Evolutionary conservation across 2,329 filamentous ascomycete genomes (phyloP), one percentile per base, ranked within the genome.

Genomic region (Orbilia oligospora): DNA sequence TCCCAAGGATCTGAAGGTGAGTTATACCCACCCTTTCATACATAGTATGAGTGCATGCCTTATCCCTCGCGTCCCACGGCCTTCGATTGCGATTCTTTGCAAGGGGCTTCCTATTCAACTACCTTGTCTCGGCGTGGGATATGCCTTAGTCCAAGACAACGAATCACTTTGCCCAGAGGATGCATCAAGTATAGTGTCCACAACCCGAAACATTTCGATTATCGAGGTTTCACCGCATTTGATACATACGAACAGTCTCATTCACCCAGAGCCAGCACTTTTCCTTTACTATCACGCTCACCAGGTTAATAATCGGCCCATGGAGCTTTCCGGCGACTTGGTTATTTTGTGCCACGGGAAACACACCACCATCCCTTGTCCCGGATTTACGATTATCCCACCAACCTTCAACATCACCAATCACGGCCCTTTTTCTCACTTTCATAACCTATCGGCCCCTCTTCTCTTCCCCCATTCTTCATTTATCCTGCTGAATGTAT

Each of bases 1-100:
- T 81, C 66, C 79, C 78, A 56, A 71, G 36, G 73, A 77, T 67
- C 56, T 77, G 18, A 77, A 77, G 73, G 73, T 77, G 22, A 71
- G 67, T 41, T 55, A 56, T 46, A 58, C 36, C 51, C 55, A 58
- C 49, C 51, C 51, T n/a, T 41, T 41, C 24, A n/a, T n/a, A n/a
- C 38, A 61, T 41, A 55, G 41, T 33, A 66, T 63, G 36, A 71
- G 49, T 30, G 27, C 27, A 30, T 67, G 64, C 66, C 33, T 71
- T 44, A 41, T 46, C 64, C 58, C 61, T 71, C 67, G 49, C 67
- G 20, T 27, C 33, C 53, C 55, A n/a, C n/a, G 48, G 55, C 63
- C 63, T 53, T 66, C 61, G 48, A 67, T 55, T n/a, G n/a, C 56
- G 30, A 44, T n/a, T 55, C 8, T 64, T 55, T 55, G 36, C 67